Conservation (phyloP, 176 grass and related monocot species). For the Poa annua region DNA sequence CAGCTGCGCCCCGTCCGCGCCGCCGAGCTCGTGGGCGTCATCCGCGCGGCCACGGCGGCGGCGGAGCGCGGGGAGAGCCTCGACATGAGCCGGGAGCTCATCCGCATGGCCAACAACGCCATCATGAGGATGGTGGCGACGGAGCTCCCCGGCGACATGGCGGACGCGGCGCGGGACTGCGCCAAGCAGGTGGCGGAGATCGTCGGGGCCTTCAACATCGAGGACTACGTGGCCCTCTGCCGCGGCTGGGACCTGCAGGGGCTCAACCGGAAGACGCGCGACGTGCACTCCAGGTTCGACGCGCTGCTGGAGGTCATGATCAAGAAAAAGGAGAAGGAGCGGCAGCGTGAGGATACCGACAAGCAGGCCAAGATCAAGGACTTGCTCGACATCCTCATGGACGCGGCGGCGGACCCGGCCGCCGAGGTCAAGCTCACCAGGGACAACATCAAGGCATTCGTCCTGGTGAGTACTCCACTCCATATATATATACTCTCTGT, state of each 20-base stretch:
- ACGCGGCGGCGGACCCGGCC: slow-evolving; percentile 1
- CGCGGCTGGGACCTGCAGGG: slow-evolving; percentile 30
- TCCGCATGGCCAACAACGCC: slow-evolving; percentile 6
- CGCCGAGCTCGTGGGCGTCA: slow-evolving; percentile 4
- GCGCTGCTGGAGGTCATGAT: slow-evolving; percentile 11
- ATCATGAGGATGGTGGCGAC: slow-evolving; percentile 22
- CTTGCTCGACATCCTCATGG: slow-evolving; percentile 29
- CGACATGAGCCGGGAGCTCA: slow-evolving; percentile 3
- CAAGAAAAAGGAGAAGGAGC: slow-evolving; percentile 1
- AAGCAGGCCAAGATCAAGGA: slow-evolving; percentile 4
- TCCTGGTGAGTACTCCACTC: neutral
- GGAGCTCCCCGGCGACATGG: neutral
- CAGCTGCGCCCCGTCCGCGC: slow-evolving; percentile 26
- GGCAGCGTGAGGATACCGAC: neutral
- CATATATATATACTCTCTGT: no score
- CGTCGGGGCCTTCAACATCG: slow-evolving; percentile 6
- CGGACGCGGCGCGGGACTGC: neutral
- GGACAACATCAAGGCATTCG: slow-evolving; percentile 9
- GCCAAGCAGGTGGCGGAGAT: slow-evolving; percentile 24
- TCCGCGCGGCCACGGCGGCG: neutral
- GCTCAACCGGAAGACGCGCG: neutral
- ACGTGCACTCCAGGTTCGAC: slow-evolving; percentile 25
- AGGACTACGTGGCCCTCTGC: slow-evolving; percentile 12
- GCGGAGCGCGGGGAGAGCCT: neutral
- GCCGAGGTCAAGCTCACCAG: slow-evolving; percentile 25